Evolutionary conservation across 805 yeast species (phyloP).

Genomic region (Isabelozyma heimii): DNA sequence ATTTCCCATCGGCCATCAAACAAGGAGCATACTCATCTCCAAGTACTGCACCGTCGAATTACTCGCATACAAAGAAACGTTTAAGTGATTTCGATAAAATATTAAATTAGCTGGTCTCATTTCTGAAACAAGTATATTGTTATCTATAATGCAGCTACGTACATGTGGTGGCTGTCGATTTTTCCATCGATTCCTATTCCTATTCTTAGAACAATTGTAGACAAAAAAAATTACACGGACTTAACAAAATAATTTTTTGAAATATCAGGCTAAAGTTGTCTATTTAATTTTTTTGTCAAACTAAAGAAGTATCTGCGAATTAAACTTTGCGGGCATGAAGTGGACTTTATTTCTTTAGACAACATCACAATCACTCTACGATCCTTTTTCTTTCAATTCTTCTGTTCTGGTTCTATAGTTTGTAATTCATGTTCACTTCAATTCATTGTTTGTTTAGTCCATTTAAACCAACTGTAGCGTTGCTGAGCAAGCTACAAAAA

Average conservation of each 20-base stretch:
- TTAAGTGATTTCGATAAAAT: constrained; percentile 6
- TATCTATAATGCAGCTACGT: no score
- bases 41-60: background rate
- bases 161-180: no score
- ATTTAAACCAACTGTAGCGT: no score
- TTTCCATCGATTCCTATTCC: no score
- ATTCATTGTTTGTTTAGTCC: background rate
- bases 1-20: background rate
- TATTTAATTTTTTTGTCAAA: background rate
- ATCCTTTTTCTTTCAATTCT: background rate
- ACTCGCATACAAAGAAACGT: background rate
- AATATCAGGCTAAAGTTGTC: background rate
- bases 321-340: background rate
- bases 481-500: no score
- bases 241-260: background rate
- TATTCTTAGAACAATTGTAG: background rate
- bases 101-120: constrained; percentile 3
- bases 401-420: background rate
- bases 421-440: background rate
- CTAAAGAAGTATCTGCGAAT: background rate
- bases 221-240: background rate
- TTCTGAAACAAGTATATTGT: background rate
- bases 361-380: background rate
- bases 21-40: background rate
- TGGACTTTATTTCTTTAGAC: no score